phyloP scores from a whole-genome alignment of 2,329 filamentous ascomycete genomes.

The Colletotrichum sp. region DNA sequence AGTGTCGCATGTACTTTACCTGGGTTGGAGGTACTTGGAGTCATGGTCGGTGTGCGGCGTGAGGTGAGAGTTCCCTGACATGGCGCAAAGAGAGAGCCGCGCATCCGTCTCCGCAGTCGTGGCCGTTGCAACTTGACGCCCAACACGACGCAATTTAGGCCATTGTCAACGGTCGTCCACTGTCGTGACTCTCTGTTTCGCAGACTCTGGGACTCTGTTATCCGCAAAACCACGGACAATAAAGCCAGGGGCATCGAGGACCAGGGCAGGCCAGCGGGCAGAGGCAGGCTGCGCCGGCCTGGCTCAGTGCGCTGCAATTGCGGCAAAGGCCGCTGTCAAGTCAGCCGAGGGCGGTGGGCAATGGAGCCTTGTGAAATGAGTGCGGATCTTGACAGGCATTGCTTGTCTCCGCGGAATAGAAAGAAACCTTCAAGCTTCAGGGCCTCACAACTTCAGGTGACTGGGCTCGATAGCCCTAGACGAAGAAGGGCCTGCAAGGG shows the following conservation, averaged over 20 bases:
- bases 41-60: background rate
- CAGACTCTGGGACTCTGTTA: background rate
- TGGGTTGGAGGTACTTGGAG: background rate
- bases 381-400: slow-evolving; percentile 5
- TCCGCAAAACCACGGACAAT: background rate
- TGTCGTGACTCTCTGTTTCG: background rate
- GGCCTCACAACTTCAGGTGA: background rate
- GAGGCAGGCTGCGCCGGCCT: background rate
- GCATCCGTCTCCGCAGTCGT: background rate
- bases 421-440: background rate
- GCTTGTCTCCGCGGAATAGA: background rate
- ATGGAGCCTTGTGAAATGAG: slow-evolving; percentile 16
- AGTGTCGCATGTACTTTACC: background rate
- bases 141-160: background rate
- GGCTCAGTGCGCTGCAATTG: background rate
- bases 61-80: background rate
- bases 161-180: background rate
- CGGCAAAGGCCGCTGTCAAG: slow-evolving; percentile 20
- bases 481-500: background rate
- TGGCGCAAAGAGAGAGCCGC: background rate
- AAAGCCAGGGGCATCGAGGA: background rate
- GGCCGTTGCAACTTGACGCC: background rate
- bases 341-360: background rate
- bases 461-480: background rate
- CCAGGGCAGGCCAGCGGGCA: background rate